A percentile compares a stretch with the other conserved stretches of the same genome.
These are phyloP conservation scores for Pestalotiopsis sp. DNA, from an alignment of 2,329 filamentous ascomycete species.

Conservation along the genomic window DNA sequence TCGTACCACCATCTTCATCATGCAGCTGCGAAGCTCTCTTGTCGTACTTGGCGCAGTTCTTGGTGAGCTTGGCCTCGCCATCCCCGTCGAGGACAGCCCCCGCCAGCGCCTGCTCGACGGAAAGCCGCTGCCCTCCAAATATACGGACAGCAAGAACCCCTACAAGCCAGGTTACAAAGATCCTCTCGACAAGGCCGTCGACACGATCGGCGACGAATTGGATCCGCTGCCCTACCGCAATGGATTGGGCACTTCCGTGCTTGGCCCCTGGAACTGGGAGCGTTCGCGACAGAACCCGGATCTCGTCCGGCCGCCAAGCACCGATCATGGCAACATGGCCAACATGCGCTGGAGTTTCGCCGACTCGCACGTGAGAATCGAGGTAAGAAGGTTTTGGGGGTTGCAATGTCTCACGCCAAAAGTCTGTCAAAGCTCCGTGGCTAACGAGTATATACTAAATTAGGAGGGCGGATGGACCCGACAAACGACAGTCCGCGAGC, in stretches of 20 bases:
- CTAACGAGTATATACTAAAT: background rate
- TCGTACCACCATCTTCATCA: conserved; percentile 16
- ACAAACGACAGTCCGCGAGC: conserved; percentile 69
- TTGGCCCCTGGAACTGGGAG: conserved; percentile 71
- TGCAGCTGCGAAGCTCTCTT: conserved; percentile 25
- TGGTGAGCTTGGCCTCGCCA: conserved; percentile 25
- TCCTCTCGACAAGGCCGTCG: conserved; percentile 64
- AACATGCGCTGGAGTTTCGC: conserved; percentile 76
- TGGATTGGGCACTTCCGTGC: conserved; percentile 64
- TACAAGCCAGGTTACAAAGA: conserved; percentile 64
- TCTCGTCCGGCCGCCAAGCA: conserved; percentile 71
- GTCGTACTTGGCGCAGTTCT: conserved; percentile 27
- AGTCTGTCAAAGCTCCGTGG: background rate
- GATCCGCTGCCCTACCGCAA: conserved; percentile 68
- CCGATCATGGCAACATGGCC: conserved; percentile 69
- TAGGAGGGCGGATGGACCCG: conserved; percentile 78
- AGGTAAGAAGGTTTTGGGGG: conserved; percentile 42
- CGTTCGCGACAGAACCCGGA: conserved; percentile 73
- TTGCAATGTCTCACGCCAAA: background rate
- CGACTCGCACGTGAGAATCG: conserved; percentile 65
- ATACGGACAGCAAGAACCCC: conserved; percentile 44
- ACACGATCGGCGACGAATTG: conserved; percentile 60
- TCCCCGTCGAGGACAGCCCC: conserved; percentile 50
- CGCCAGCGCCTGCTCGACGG: conserved; percentile 57
- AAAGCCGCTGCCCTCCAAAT: conserved; percentile 46